A percentile compares a stretch with the other conserved stretches of the same genome.
Evolutionary conservation across 768 basidiomycete species (phyloP).

Genomic region (Dacryopinax primogenitus): DNA sequence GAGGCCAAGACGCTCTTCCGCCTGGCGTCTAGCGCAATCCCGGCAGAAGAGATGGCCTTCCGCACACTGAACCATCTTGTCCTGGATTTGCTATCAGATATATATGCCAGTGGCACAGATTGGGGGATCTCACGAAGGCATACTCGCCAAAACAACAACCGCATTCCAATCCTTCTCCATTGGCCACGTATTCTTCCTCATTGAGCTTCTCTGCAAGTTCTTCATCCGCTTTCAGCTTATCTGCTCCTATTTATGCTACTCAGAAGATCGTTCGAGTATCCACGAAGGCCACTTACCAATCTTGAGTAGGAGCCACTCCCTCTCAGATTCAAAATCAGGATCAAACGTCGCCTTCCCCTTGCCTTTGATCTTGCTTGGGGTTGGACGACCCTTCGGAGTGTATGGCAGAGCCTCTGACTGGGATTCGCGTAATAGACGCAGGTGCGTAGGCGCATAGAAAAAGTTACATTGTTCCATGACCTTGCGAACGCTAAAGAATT

Average conservation of each 20-base stretch:
- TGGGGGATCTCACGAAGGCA: conserved; percentile 39
- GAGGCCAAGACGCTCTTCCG: conserved; percentile 44
- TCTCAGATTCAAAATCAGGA: conserved; percentile 35
- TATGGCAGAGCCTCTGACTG: conserved; percentile 27
- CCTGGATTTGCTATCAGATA: conserved; percentile 31
- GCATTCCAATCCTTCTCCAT: conserved; percentile 59
- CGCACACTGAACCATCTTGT: conserved; percentile 76
- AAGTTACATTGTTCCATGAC: background rate
- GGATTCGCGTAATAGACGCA: conserved; percentile 35
- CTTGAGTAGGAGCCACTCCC: conserved; percentile 36
- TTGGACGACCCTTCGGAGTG: conserved; percentile 26
- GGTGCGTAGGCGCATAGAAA: conserved; percentile 57
- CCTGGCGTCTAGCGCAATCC: conserved; percentile 55
- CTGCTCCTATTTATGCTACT: conserved; percentile 10
- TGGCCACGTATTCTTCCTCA: conserved; percentile 34
- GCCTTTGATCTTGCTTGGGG: conserved; percentile 28
- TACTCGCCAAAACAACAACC: conserved; percentile 73
- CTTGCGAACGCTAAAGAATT: background rate
- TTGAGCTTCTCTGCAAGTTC: conserved; percentile 32
- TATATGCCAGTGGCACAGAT: background rate
- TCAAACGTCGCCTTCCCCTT: conserved; percentile 34
- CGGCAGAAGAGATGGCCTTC: conserved; percentile 81
- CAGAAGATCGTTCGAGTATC: background rate
- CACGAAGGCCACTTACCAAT: conserved; percentile 16
- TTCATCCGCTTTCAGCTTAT: conserved; percentile 24